Evolutionary conservation across 1,139 yeast genomes (phyloP), one percentile per base, ranked within the genome.

Genomic region (Candida dubliniensis): DNA sequence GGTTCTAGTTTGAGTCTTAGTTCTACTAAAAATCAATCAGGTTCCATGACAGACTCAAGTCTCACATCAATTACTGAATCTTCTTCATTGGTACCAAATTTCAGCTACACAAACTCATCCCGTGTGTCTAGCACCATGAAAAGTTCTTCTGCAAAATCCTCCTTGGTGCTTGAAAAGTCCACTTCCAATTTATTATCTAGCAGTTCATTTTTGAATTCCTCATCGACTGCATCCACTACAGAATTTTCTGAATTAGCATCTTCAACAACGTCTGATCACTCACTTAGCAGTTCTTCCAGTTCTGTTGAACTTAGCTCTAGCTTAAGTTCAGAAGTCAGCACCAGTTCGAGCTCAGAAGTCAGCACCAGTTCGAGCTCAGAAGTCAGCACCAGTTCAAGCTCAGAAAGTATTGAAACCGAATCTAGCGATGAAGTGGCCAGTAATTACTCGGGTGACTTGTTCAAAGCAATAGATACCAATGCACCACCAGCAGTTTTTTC

Each of bases 401-500:
- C 11, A 14, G 23, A 41, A 8, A 33, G 39, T 8, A 29, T 12
- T 24, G 41, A 36, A 10, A n/a, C 36, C 24, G 34, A 23, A 18
- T 11, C 45, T 64, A 67, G 33, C 8, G 13, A n/a, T 11, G 32
- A 30, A n/a, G n/a, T 14, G 2, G 8, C 14, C 7, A n/a, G 13
- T 11, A 13, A 12, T 59, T 71, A 60, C 40, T 40, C 52, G 11
- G 60, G 59, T 26, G 70, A 77, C 48, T 65, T 84, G 37, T 83
- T 84, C 59, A 50, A 60, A 9, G 69, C 76, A 2, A 67, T 84
- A 47, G 74, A 75, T 31, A 77, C 77, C 2, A 60, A 58, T 14
- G 69, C 67, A 6, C 87, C 88, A 25, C 69, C 72, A 11, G 51
- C 69, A 0, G 67, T 78, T 34, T 82, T 84, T 64, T 51, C 72